Base-by-base conservation (phyloP, 2,329 filamentous ascomycete species). In the Pseudogymnoascus sp. region DNA sequence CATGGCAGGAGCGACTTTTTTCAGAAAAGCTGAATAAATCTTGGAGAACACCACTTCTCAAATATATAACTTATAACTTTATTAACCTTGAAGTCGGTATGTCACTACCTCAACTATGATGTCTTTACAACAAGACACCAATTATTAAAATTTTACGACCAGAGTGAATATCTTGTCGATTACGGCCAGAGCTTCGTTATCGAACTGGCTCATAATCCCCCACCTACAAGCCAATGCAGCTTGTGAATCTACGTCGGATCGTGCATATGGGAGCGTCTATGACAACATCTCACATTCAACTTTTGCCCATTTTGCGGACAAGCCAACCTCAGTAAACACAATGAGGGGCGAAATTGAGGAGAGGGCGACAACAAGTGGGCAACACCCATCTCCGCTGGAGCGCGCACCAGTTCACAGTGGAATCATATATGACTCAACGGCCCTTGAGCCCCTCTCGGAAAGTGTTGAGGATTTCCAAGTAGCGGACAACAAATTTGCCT, bases 401-500 rank as follows among this genome's bases (percentile, higher is more conserved):
- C 19, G 12, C 11, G 11, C 21, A 45, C 41, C 41, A 11, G 41
- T 26, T 14, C 19, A 45, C 41, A 26, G 41, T 4, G 21, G 6
- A 26, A 45, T 45, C 21, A 45, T 45, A 26, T 26, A 26, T 26
- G 19, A 45, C 21, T 26, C 19, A 14, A 14, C 21, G 11, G 19
- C 41, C 41, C 41, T 45, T 26, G 11, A 45, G n/a, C 8, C 41
- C 5, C 21, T 26, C 4, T 14, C 41, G 12, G 41, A 45, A 12
- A 26, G 41, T 26, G 39, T 23, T 43, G 79, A 77, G 23, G 84
- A 88, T 64, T 92, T 89, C 69, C 71, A 82, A 41, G 81, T 87
- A 19, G 78, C 84, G 49, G 77, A 86, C 68, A 90, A 89, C 72
- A 83, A 81, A 43, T 90, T 91, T 68, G 88, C 87, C 7, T 90